Evolutionary conservation across 1,284 basidiomycete species (phyloP), one percentile per base, ranked within the genome.

Genomic region (Microbotryomycetes sp.): DNA sequence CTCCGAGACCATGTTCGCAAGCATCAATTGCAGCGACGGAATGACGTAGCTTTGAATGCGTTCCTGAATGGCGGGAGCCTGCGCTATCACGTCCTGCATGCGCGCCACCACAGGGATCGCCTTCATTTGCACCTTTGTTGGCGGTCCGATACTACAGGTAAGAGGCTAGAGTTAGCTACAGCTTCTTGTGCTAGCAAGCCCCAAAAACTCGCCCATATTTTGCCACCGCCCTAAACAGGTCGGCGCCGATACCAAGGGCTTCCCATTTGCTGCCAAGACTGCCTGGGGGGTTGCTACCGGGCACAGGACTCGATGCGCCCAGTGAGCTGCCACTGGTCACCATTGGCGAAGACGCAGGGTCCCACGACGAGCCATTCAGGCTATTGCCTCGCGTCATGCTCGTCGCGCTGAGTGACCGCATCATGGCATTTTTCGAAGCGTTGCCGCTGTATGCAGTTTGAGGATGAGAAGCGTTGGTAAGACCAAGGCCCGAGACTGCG

Each of bases 51-150:
- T 91, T 30, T 94, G 93, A 72, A 98, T 97, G 51, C 94, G 83
- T 76, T 98, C 94, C 75, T 97, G 94, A 0, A 94, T 97, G 0
- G 94, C 93, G 48, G 94, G 94, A 13, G 94, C 94, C 77, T 98
- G 94, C 5, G 93, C 93, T 69, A 98, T 97, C 71, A 97, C 94
- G 72, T 98, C 96, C 48, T 89, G 85, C 9, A 91, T 89, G 61
- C 89, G 85, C 53, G 97, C 81, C 64, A 98, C 85, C 77, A 96
- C 97, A 1, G 94, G 94, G 58, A 98, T 80, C 46, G 94, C 92
- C 57, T 93, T 85, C 73, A 94, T 91, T 76, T 98, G 94, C 65
- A 97, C 96, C 80, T 97, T 98, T 77, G 97, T 97, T 5, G 94
- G 94, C 4, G 94, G 94, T 0, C 94, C 94, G 66, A 96, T 86